Percentiles rank a stretch among this genome's conserved stretches.
These are phyloP conservation scores for Hysterium pulicare DNA, from an alignment of 2,329 filamentous ascomycete species.

Conservation along the genomic window DNA sequence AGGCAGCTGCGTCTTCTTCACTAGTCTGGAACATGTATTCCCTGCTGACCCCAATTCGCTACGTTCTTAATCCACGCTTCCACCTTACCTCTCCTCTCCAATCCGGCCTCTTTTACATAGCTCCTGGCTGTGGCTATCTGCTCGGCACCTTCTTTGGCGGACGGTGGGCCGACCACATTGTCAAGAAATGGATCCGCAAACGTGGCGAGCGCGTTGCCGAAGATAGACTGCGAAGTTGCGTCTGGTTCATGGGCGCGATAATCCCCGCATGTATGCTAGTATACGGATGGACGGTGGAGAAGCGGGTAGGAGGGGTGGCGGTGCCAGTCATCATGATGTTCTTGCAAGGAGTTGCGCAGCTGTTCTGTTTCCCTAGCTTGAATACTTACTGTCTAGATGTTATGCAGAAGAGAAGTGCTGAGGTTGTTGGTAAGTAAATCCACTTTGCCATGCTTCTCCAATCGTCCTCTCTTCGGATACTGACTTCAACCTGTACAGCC, in stretches of 20 bases:
- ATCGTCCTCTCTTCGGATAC: slow-evolving; percentile 1
- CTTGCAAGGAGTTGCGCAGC: slow-evolving; percentile 67
- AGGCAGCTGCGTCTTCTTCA: slow-evolving; percentile 56
- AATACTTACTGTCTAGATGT: slow-evolving; percentile 83
- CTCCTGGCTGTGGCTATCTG: slow-evolving; percentile 68
- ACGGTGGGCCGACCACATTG: slow-evolving; percentile 64
- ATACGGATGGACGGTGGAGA: slow-evolving; percentile 64
- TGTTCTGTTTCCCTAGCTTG: slow-evolving; percentile 71
- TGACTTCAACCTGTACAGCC: slow-evolving; percentile 39
- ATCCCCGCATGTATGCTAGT: slow-evolving; percentile 64
- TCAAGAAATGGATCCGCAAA: slow-evolving; percentile 62
- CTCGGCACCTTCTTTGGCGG: slow-evolving; percentile 69
- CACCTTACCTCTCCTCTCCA: slow-evolving; percentile 63
- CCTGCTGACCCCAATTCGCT: slow-evolving; percentile 66
- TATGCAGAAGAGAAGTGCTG: slow-evolving; percentile 66
- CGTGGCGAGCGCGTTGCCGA: slow-evolving; percentile 63
- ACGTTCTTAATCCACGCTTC: slow-evolving; percentile 72
- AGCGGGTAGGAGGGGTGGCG: slow-evolving; percentile 53
- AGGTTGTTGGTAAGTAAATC: slow-evolving; percentile 56
- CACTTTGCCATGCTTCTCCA: neutral
- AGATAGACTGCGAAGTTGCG: slow-evolving; percentile 57
- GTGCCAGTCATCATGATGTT: slow-evolving; percentile 72
- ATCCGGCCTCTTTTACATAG: slow-evolving; percentile 70
- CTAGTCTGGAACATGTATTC: slow-evolving; percentile 76
- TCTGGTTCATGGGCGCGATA: slow-evolving; percentile 55